Evolutionary conservation across 2,329 filamentous ascomycete genomes (phyloP).

Genomic region (Fusarium metavorans): DNA sequence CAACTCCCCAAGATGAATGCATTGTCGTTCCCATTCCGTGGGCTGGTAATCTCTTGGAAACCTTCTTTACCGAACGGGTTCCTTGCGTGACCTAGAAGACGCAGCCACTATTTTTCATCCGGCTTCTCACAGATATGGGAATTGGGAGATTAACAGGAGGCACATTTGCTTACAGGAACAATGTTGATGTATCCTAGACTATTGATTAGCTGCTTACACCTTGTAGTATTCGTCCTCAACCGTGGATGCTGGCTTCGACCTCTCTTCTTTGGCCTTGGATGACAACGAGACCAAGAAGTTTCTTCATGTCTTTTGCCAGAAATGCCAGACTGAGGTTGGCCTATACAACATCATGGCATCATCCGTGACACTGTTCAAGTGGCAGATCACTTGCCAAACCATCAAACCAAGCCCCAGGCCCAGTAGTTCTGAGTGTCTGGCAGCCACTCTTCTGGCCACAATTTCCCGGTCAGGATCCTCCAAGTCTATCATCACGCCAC

Average conservation of each 20-base stretch:
- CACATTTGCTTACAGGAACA: constrained; percentile 58
- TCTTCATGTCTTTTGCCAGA: constrained; percentile 58
- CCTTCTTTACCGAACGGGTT: constrained; percentile 60
- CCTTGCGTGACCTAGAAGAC: constrained; percentile 44
- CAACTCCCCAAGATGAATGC: constrained; percentile 72
- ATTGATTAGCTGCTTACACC: constrained; percentile 39
- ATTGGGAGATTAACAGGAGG: constrained; percentile 58
- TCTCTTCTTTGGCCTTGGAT: constrained; percentile 45
- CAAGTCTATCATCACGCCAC: constrained; percentile 64
- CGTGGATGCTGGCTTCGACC: constrained; percentile 46
- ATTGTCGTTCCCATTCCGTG: constrained; percentile 40
- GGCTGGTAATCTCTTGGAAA: constrained; percentile 44
- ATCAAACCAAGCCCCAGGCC: constrained; percentile 45
- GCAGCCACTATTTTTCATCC: constrained; percentile 58
- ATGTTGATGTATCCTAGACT: constrained; percentile 11
- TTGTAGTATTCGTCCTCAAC: constrained; percentile 54
- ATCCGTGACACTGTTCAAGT: constrained; percentile 68
- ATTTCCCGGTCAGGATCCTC: constrained; percentile 69
- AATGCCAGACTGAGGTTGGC: constrained; percentile 61
- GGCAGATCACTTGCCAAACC: constrained; percentile 62
- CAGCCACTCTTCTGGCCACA: constrained; percentile 64
- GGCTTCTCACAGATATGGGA: constrained; percentile 60
- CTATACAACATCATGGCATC: constrained; percentile 58
- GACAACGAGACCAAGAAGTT: constrained; percentile 42
- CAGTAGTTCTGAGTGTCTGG: constrained; percentile 62